Base-by-base conservation (phyloP, 1,284 basidiomycete species). In the Ustilago loliicola region DNA sequence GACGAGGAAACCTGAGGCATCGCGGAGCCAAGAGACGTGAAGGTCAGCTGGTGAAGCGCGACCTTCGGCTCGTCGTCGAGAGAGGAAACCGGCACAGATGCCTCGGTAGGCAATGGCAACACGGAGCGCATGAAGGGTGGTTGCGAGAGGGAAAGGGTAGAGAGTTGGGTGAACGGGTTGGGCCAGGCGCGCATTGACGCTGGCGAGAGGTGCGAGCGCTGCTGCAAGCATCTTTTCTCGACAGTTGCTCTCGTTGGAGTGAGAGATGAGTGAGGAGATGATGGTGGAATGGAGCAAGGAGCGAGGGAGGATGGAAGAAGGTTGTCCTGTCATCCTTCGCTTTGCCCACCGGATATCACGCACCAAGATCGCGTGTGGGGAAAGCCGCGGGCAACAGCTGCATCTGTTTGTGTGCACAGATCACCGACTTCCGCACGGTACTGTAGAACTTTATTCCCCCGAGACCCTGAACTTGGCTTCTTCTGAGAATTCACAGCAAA, bases 1-100 rank as follows among this genome's bases (percentile, higher is more conserved):
- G 38, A 83, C 75, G 48, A 82, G 71, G 62, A 81, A 83, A 11
- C 82, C 82, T 4, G 66, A 80, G 1, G 68, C 50, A 59, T 83
- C 74, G 48, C 66, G 67, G 13, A 72, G 53, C 27, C 7, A 36
- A 5, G 69, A 73, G 32, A 77, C 64, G 34, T 67, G 59, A 7
- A 71, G 60, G 29, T 73, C 66, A 23, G 60, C 7, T 3, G 67
- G 25, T 4, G 66, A 13, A 21, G 61, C 55, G 19, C 64, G 63
- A 45, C 21, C 47, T 48, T 77, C 69, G 13, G 66, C 57, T 1
- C 54, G 51, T 30, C 75, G 70, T 40, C 75, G 70, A 0, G 62
- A 59, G 11, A 52, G 50, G 45, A 69, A 71, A 19, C 27, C 77
- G 45, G 67, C n/a, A 40, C 66, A 67, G 47, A 80, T 67, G 29